These are phyloP conservation scores for Eragrostis curvula DNA, from an alignment of 176 grass and related monocot genomes.

Conservation along the genomic window DNA sequence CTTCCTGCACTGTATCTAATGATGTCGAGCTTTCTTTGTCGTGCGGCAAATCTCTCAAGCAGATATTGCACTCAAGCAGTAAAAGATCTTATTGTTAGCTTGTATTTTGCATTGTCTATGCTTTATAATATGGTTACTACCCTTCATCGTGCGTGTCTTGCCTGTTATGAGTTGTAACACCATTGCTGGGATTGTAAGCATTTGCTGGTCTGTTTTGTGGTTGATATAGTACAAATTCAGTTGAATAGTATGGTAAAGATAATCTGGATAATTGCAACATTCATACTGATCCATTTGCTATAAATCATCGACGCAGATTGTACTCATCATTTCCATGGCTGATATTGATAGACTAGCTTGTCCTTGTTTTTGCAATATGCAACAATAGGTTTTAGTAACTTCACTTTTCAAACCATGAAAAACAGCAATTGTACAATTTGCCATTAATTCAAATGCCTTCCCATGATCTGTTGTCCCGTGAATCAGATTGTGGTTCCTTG, in stretches of 20 bases:
- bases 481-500: not conserved
- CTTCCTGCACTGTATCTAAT: constrained; percentile 23
- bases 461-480: not conserved
- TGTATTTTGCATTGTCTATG: constrained; percentile 36
- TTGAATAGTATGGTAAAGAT: not conserved
- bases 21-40: not conserved
- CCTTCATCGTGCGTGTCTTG: not conserved
- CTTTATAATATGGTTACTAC: constrained; percentile 7
- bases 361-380: constrained; percentile 19
- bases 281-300: not conserved
- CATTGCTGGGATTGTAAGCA: not conserved
- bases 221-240: not conserved
- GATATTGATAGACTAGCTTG: not conserved
- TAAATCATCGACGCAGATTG: not conserved
- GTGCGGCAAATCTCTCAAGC: constrained; percentile 8
- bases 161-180: not conserved
- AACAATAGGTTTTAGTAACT: not conserved
- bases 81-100: constrained; percentile 22
- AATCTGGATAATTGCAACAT: not conserved
- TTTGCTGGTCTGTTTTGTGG: not conserved
- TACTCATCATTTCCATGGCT: not conserved
- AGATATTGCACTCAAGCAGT: not conserved
- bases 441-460: not conserved
- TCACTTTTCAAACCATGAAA: not conserved
- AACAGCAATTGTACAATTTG: not conserved